Base-by-base conservation (phyloP, 2,329 filamentous ascomycete species). In the Fusarium sp. region DNA sequence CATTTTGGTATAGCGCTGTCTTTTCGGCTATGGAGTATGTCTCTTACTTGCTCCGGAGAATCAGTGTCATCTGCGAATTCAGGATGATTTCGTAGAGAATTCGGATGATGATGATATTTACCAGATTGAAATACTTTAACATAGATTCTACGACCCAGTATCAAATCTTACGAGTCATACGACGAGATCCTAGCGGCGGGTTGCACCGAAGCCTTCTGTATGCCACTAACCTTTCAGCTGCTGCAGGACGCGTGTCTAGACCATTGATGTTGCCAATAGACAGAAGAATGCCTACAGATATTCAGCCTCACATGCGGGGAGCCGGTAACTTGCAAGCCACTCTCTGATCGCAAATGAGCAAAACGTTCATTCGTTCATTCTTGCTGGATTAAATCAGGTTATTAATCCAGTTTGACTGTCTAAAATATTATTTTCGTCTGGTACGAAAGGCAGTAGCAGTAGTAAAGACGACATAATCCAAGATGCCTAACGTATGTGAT, bases 291-390 rank as follows among this genome's bases (percentile, higher is more conserved):
- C 10, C 13, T 51, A 5, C 17, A 34, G 22, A 6, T 18, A 34
- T 10, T 24, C 17, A 51, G n/a, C 30, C 48, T 51, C 15, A 24
- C 15, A 5, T 24, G 48, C 8, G 11, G 30, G 10, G 15, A 32
- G 5, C 3, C 17, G 3, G 15, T 3, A 24, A 7, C 24, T 18
- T 5, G 17, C 15, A 51, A 51, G 22, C 20, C 30, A 9, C 5
- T 8, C 5, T 18, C 8, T 34, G 0, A 51, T 51, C 22, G 17
- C 5, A 34, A 51, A 18, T 51, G 20, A n/a, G 13, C 26, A 50
- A 17, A 4, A 0, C 9, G 3, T 11, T 14, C 8, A 14, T 30
- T 32, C n/a, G n/a, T n/a, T 10, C 8, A 14, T 30, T 32, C 0
- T 34, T 34, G 14, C 32, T 34, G 3, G 1, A 17, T 17, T 15